A percentile compares a stretch with the other conserved stretches of the same genome.
phyloP scores from a whole-genome alignment of 2,329 filamentous ascomycete genomes.

The Fusarium gaditjirri region DNA sequence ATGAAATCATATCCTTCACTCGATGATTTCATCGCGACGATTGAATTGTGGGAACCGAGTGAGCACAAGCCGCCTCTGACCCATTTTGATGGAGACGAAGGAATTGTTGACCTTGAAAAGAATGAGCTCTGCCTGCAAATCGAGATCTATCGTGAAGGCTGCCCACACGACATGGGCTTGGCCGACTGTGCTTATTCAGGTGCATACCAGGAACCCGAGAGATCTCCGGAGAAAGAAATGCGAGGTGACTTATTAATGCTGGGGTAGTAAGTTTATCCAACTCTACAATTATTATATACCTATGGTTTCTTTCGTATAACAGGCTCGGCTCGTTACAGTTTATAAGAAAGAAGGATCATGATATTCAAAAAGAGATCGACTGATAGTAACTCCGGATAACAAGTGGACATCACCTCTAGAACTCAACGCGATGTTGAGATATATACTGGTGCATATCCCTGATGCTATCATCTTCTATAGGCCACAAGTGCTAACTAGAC shows the following conservation, averaged over 20 bases:
- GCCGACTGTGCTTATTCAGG: constrained; percentile 1
- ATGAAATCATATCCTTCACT: constrained; percentile 41
- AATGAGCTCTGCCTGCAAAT: constrained; percentile 5
- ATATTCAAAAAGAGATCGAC: background rate
- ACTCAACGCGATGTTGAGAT: background rate
- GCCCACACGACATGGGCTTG: constrained; percentile 7
- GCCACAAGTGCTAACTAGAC: background rate
- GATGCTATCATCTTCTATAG: fast-evolving
- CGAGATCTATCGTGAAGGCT: constrained; percentile 15
- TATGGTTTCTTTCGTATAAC: background rate
- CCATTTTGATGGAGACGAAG: constrained; percentile 1
- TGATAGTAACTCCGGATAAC: background rate
- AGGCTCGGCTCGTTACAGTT: fast-evolving
- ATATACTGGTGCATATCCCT: fast-evolving
- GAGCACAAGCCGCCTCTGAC: background rate
- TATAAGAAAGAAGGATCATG: background rate
- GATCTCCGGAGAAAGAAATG: background rate
- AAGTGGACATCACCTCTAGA: background rate
- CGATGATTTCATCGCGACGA: constrained; percentile 42
- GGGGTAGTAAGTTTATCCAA: too few species aligned
- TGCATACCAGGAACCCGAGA: background rate
- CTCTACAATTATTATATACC: too few species aligned
- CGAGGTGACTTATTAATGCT: too few species aligned
- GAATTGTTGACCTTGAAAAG: background rate
- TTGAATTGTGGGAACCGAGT: constrained; percentile 32